Evolutionary conservation across 2,329 filamentous ascomycete genomes (phyloP).

Genomic region (Cadophora sp.): DNA sequence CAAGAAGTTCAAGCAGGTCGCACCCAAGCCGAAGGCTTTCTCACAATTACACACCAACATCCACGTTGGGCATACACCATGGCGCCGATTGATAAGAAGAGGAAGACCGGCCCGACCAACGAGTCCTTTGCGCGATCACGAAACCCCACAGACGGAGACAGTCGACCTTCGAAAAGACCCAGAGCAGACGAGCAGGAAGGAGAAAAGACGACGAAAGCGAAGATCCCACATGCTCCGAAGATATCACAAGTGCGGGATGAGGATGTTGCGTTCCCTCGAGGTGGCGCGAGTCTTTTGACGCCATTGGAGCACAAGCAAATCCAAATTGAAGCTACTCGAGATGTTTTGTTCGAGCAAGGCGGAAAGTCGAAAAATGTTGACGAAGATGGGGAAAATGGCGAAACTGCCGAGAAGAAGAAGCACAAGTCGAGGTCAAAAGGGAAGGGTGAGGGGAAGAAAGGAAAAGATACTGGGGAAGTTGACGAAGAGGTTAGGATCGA

Average conservation of each 20-base stretch:
- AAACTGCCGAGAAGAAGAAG: slow-evolving; percentile 54
- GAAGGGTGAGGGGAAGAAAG: slow-evolving; percentile 60
- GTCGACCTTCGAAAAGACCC: slow-evolving; percentile 42
- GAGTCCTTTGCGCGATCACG: slow-evolving; percentile 44
- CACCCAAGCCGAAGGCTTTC: not conserved
- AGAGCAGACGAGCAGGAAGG: slow-evolving; percentile 39
- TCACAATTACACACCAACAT: slow-evolving; percentile 7
- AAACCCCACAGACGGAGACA: slow-evolving; percentile 37
- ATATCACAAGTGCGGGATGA: slow-evolving; percentile 70
- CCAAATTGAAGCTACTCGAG: slow-evolving; percentile 87
- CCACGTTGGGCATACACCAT: slow-evolving; percentile 33
- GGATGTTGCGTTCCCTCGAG: slow-evolving; percentile 89
- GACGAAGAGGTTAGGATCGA: slow-evolving; percentile 75
- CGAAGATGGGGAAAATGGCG: slow-evolving; percentile 44
- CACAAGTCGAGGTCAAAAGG: slow-evolving; percentile 60
- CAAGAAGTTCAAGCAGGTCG: slow-evolving; percentile 3
- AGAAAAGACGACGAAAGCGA: slow-evolving; percentile 32
- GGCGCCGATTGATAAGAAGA: slow-evolving; percentile 45
- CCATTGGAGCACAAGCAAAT: slow-evolving; percentile 97
- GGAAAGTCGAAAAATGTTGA: slow-evolving; percentile 53
- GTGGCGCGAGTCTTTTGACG: slow-evolving; percentile 88
- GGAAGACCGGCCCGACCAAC: slow-evolving; percentile 44
- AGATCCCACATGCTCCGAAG: slow-evolving; percentile 38
- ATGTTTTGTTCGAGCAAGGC: slow-evolving; percentile 85
- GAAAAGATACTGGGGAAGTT: slow-evolving; percentile 52